These are phyloP conservation scores for Pythium utonaiense DNA, from an alignment of 352 stramenopile genomes.

Conservation along the genomic window DNA sequence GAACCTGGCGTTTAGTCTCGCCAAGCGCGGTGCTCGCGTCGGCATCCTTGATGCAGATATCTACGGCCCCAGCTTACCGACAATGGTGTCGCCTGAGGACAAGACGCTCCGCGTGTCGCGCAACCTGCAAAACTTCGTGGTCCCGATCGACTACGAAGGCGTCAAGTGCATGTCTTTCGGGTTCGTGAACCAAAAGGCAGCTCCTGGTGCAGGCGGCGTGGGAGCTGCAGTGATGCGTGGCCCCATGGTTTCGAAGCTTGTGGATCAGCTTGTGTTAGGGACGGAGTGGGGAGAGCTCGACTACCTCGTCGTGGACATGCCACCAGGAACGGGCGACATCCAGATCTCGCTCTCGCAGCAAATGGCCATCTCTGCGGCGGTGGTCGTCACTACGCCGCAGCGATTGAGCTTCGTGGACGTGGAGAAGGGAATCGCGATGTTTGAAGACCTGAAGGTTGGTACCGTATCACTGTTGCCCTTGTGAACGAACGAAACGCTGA, in stretches of 20 bases:
- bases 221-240: slow-evolving; percentile 94
- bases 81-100: slow-evolving; percentile 89
- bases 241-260: slow-evolving; percentile 97
- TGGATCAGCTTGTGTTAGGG: slow-evolving; percentile 94
- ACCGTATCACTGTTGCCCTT: not conserved
- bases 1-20: slow-evolving; percentile 96
- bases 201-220: slow-evolving; percentile 69
- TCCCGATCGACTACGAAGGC: slow-evolving; percentile 82
- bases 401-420: slow-evolving; percentile 98
- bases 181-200: slow-evolving; percentile 87
- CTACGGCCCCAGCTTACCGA: slow-evolving; percentile 97
- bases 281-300: slow-evolving; percentile 99
- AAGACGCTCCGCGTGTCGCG: slow-evolving; percentile 64
- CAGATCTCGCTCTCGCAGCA: slow-evolving; percentile 97
- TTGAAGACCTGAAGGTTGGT: slow-evolving; percentile 92
- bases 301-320: slow-evolving; percentile 99
- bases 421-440: slow-evolving; percentile 98
- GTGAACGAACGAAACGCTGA: not conserved
- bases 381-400: slow-evolving; percentile 99
- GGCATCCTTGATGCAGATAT: slow-evolving; percentile 99
- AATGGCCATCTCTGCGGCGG: slow-evolving; percentile 95
- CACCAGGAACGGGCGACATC: slow-evolving; percentile 99
- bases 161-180: slow-evolving; percentile 93
- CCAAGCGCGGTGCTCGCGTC: slow-evolving; percentile 89
- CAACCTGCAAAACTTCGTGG: slow-evolving; percentile 69